Base-by-base conservation (phyloP, 768 basidiomycete species). In the Exidia glandulosa region DNA sequence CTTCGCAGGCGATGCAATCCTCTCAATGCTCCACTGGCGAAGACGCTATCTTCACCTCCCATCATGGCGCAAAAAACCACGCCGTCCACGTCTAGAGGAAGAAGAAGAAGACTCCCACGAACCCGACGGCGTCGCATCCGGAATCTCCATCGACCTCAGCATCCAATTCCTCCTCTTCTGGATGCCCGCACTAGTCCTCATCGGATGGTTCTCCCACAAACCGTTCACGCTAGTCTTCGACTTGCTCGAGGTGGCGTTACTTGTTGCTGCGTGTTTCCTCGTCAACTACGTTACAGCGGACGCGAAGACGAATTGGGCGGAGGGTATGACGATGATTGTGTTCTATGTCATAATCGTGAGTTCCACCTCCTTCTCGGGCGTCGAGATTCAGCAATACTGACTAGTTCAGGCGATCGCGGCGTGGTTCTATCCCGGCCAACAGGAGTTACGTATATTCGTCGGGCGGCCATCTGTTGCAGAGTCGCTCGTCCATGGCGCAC, bases 241-340 rank as follows among this genome's bases (percentile, higher is more conserved):
- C 70, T 71, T 84, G 57, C 87, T 84, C 64, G 86, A 88, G 67
- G 2, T 54, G 2, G 80, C 83, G 0, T 63, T 84, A 23, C 71
- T 88, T 32, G 68, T 90, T 3, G 85, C 81, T 1, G 76, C 86
- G 2, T 85, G 83, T 66, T 88, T 89, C 74, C 71, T 89, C 52
- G 87, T 89, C 57, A 90, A 90, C 70, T 88, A 87, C 66, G 83
- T 89, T 57, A 88, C 87, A 13, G 84, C 85, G 1, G 87, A 89
- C 66, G 74, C 81, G 16, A 88, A 89, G 70, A 88, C 88, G 2
- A 89, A 89, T 65, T 89, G 87, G 86, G 81, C 79, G 1, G 87
- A 88, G 71, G 85, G 87, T 19, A 75, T 77, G 45, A 77, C 81
- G 23, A 79, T 89, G 78, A 73, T 87, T 25, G 66, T 79, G 31